Conservation (phyloP, 129 eudicot species). For the Tagetes erecta region DNA sequence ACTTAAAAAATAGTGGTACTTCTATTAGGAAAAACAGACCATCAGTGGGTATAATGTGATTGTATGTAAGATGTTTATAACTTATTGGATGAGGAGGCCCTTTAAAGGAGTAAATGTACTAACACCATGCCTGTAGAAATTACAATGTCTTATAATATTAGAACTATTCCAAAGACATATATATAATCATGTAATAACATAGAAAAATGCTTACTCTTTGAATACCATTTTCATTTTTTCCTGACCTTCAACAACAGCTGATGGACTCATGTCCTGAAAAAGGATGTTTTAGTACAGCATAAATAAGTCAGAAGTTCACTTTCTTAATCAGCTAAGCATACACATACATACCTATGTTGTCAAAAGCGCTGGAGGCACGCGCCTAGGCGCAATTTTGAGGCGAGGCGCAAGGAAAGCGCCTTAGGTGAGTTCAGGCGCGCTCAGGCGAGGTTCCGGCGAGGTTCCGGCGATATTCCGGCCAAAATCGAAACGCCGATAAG, state of each 20-base stretch:
- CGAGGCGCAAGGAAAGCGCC: no score
- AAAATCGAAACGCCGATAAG: no score
- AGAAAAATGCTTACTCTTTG: conserved; percentile 62
- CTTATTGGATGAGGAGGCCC: conserved; percentile 81
- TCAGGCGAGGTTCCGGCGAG: no score
- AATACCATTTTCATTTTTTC: conserved; percentile 54
- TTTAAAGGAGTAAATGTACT: conserved; percentile 81
- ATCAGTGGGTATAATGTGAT: conserved; percentile 3
- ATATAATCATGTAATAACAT: conserved; percentile 12
- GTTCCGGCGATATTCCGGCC: no score
- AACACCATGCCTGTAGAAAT: conserved; percentile 73
- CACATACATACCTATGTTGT: no score
- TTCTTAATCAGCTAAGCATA: neutral
- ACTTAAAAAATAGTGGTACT: conserved; percentile 5
- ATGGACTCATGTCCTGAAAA: conserved; percentile 84
- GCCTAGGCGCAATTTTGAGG: no score
- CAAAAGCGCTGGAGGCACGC: no score
- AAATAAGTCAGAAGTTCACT: conserved; percentile 10
- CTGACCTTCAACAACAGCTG: conserved; percentile 84
- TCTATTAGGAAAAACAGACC: neutral
- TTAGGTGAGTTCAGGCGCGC: no score
- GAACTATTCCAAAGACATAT: neutral
- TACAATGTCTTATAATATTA: neutral
- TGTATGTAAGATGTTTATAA: neutral
- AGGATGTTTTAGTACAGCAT: conserved; percentile 5